A percentile compares a stretch with the other conserved stretches of the same genome.
These are phyloP conservation scores for Aquilaria agallochum DNA, from an alignment of 441 rosid species.

Conservation along the genomic window DNA sequence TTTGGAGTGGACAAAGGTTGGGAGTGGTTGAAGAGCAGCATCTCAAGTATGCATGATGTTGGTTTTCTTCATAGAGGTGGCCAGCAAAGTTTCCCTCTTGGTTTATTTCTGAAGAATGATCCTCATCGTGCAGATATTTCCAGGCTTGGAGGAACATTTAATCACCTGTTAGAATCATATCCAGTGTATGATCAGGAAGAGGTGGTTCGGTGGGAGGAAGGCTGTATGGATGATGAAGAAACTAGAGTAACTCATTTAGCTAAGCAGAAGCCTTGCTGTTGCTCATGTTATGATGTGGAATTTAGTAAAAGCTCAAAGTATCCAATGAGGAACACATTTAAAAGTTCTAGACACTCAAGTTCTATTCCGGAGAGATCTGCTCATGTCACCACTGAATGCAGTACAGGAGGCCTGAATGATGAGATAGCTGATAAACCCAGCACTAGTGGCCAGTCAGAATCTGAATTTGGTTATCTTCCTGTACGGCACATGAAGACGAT, in stretches of 20 bases:
- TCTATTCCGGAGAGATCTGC: conserved; percentile 81
- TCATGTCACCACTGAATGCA: conserved; percentile 85
- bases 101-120: conserved; percentile 85
- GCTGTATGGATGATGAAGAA: conserved; percentile 86
- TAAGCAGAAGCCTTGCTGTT: conserved; percentile 88
- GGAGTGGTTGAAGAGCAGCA: conserved; percentile 58
- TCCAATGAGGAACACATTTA: conserved; percentile 49
- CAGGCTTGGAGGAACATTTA: conserved; percentile 94
- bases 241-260: conserved; percentile 76
- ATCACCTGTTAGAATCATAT: conserved; percentile 77
- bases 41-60: conserved; percentile 40
- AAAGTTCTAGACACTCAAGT: conserved; percentile 61
- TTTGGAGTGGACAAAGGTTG: conserved; percentile 47
- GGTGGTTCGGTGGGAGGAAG: conserved; percentile 94
- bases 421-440: conserved; percentile 93
- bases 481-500: conserved; percentile 50
- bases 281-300: conserved; percentile 75
- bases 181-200: conserved; percentile 74
- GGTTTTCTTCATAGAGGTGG: conserved; percentile 98
- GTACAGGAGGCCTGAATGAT: conserved; percentile 72
- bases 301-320: conserved; percentile 58
- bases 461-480: conserved; percentile 78
- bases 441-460: conserved; percentile 82
- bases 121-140: conserved; percentile 79
- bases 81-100: conserved; percentile 75